These are phyloP conservation scores for Colletotrichum orchidophilum DNA, from an alignment of 2,329 filamentous ascomycete species.

Conservation along the genomic window DNA sequence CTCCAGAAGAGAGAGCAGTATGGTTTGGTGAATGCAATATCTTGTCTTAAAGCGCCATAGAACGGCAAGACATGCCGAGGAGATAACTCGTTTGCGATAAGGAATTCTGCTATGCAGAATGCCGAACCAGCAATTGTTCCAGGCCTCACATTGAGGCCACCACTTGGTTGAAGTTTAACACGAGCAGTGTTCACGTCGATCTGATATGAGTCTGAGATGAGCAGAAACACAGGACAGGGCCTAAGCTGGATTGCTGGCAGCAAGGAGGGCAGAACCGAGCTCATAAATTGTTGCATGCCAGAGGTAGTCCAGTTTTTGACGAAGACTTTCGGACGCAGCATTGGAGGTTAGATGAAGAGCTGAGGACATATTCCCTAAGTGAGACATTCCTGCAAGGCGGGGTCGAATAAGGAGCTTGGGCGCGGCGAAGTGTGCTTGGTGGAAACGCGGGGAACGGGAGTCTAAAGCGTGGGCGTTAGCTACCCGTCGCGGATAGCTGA, in stretches of 20 bases:
- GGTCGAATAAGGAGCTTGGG: constrained; percentile 12
- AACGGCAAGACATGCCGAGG: neutral
- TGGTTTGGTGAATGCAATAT: neutral
- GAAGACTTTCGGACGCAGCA: neutral
- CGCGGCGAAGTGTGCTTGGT: constrained; percentile 17
- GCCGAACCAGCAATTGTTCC: neutral
- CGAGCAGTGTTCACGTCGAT: neutral
- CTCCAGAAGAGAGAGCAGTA: neutral
- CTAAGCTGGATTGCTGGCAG: neutral
- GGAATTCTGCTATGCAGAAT: neutral
- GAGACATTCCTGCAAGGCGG: neutral
- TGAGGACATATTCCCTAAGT: neutral
- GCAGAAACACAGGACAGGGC: neutral
- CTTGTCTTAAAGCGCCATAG: neutral
- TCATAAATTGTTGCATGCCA: neutral
- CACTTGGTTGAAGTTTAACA: neutral
- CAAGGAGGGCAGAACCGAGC: neutral
- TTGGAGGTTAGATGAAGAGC: neutral
- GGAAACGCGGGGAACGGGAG: constrained; percentile 28
- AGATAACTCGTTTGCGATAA: neutral
- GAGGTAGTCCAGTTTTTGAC: neutral
- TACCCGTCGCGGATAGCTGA: constrained; percentile 3
- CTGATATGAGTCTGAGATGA: neutral
- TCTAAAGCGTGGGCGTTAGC: neutral
- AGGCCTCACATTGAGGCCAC: too few relatives aligned